These are phyloP conservation scores for Meredithiella fracta DNA, from an alignment of 2,329 filamentous ascomycete genomes.

Conservation along the genomic window DNA sequence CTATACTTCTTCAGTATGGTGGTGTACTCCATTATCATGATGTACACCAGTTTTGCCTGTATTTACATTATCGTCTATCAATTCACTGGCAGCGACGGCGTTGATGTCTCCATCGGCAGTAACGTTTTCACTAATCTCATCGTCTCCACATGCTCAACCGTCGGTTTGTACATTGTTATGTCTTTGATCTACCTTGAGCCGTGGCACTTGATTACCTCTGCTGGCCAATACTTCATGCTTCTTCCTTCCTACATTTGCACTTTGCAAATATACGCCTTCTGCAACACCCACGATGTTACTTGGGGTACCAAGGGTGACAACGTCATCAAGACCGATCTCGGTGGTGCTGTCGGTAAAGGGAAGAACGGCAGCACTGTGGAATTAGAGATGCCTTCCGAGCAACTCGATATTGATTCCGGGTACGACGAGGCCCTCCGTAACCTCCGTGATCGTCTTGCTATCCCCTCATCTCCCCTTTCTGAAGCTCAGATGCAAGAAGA, in stretches of 20 bases:
- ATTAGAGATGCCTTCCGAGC: slow-evolving; percentile 92
- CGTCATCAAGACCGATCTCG: slow-evolving; percentile 79
- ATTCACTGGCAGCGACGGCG: slow-evolving; percentile 36
- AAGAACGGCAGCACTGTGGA: slow-evolving; percentile 53
- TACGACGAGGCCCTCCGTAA: slow-evolving; percentile 96
- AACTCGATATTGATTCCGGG: slow-evolving; percentile 92
- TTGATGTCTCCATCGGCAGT: slow-evolving; percentile 49
- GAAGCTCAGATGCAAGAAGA: slow-evolving; percentile 89
- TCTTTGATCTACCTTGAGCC: slow-evolving; percentile 92
- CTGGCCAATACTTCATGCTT: slow-evolving; percentile 80
- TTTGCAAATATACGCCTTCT: slow-evolving; percentile 94
- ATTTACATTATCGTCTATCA: slow-evolving; percentile 83
- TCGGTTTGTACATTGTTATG: slow-evolving; percentile 92
- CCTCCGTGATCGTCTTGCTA: slow-evolving; percentile 80
- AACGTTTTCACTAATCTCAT: slow-evolving; percentile 93
- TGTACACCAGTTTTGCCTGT: slow-evolving; percentile 78
- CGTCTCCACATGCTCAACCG: slow-evolving; percentile 70
- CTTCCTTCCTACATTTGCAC: slow-evolving; percentile 92
- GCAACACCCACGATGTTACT: slow-evolving; percentile 99
- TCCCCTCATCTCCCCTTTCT: slow-evolving; percentile 41
- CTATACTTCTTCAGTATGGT: slow-evolving; percentile 81
- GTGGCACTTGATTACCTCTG: slow-evolving; percentile 96
- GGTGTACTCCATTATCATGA: slow-evolving; percentile 86
- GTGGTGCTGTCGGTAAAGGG: slow-evolving; percentile 63
- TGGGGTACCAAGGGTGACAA: slow-evolving; percentile 99